Evolutionary conservation across 176 grass and related monocot genomes (phyloP).

Genomic region (Juncus effusus): DNA sequence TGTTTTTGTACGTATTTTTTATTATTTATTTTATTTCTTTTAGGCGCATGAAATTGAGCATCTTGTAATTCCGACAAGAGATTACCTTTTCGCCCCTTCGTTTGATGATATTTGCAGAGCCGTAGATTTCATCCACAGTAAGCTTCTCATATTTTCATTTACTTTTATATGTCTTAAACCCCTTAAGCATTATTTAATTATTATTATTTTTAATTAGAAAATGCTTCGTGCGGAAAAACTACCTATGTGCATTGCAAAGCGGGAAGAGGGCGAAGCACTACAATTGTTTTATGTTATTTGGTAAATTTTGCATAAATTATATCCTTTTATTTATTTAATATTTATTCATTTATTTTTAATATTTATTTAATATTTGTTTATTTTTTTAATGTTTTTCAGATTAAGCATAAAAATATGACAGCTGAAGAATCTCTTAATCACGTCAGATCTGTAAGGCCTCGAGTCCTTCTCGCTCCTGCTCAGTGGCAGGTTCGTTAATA

Average conservation of each 20-base stretch:
- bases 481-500: constrained; percentile 66
- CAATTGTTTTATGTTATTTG: constrained; percentile 98
- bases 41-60: constrained; percentile 77
- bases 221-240: constrained; percentile 45
- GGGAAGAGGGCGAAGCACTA: constrained; percentile 94
- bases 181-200: background rate
- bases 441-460: constrained; percentile 75
- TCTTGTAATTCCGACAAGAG: constrained; percentile 91
- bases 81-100: constrained; percentile 87
- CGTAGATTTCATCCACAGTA: constrained; percentile 90
- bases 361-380: constrained; percentile 10
- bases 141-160: constrained; percentile 26
- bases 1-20: constrained; percentile 4
- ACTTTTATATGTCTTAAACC: background rate
- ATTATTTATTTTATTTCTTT: constrained; percentile 2
- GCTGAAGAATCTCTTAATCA: constrained; percentile 77
- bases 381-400: constrained; percentile 37
- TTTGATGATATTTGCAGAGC: constrained; percentile 70
- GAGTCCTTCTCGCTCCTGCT: constrained; percentile 74
- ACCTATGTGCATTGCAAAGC: constrained; percentile 99
- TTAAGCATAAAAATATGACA: constrained; percentile 78
- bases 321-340: constrained; percentile 6
- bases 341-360: background rate
- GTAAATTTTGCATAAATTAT: constrained; percentile 28
- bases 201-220: constrained; percentile 45